These are phyloP conservation scores for Halenospora varia DNA, from an alignment of 495 filamentous ascomycete species.

Conservation along the genomic window DNA sequence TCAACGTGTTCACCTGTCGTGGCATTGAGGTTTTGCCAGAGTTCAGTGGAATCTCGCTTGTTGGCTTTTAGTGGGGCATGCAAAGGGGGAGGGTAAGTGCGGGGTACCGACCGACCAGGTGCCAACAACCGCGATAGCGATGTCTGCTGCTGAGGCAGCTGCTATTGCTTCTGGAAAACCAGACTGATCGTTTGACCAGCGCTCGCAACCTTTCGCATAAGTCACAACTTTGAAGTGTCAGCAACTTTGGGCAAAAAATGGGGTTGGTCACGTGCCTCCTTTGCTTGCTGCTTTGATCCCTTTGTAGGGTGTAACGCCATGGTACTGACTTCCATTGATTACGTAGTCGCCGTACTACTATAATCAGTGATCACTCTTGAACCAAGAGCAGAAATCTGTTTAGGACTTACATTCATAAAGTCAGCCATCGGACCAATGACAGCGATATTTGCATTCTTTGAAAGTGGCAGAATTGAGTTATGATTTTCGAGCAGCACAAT, in stretches of 20 bases:
- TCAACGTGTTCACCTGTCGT: slow-evolving; percentile 72
- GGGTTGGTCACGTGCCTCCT: slow-evolving; percentile 25
- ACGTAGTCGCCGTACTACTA: slow-evolving; percentile 64
- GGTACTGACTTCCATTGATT: slow-evolving; percentile 53
- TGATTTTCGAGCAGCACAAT: slow-evolving; percentile 70
- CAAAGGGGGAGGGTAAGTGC: background rate
- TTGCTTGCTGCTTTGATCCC: slow-evolving; percentile 58
- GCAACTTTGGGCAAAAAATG: background rate
- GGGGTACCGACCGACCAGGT: slow-evolving; percentile 55
- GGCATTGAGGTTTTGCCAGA: slow-evolving; percentile 66
- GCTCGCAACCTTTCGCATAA: slow-evolving; percentile 66
- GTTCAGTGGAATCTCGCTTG: slow-evolving; percentile 55
- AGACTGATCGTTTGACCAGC: slow-evolving; percentile 65
- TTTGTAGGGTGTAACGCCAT: slow-evolving; percentile 61
- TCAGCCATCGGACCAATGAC: slow-evolving; percentile 74
- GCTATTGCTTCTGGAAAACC: slow-evolving; percentile 58
- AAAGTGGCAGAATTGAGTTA: slow-evolving; percentile 54
- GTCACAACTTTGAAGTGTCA: slow-evolving; percentile 43
- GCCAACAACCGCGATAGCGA: slow-evolving; percentile 67
- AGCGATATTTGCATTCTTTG: slow-evolving; percentile 55
- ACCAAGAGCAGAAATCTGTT: background rate
- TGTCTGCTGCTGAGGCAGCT: slow-evolving; percentile 60
- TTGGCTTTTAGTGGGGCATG: background rate
- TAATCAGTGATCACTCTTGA: background rate
- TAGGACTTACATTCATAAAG: slow-evolving; percentile 57